Percentiles rank a stretch among this genome's conserved stretches.
Evolutionary conservation across 2,329 filamentous ascomycete genomes (phyloP).

Genomic region (Aspergillus jensenii): DNA sequence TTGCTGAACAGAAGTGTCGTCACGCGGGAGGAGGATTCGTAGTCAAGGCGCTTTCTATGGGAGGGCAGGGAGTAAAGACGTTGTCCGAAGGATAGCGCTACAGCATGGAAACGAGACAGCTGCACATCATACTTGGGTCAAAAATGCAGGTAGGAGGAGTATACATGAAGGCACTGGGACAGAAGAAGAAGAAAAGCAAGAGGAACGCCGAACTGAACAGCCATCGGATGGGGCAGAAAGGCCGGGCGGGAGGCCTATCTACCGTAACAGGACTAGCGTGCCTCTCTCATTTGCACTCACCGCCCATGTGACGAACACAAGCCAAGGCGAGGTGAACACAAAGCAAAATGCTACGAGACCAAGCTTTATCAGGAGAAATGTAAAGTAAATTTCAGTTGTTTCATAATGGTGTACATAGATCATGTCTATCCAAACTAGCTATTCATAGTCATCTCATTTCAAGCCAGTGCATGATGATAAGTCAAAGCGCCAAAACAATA

Average conservation of each 20-base stretch:
- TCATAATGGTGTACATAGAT: constrained; percentile 7
- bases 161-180: constrained; percentile 1
- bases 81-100: not conserved
- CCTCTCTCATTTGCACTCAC: not conserved
- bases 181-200: constrained; percentile 1
- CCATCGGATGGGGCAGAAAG: constrained; percentile 6
- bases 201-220: not conserved
- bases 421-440: constrained; percentile 4
- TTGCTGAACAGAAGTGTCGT: constrained; percentile 8
- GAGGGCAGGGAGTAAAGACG: constrained; percentile 1
- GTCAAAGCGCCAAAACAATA: constrained; percentile 1
- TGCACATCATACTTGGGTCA: constrained; percentile 1
- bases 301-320: constrained; percentile 4
- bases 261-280: not conserved
- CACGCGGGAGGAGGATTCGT: constrained; percentile 3
- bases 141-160: not conserved
- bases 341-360: no score
- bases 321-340: no score
- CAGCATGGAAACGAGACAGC: constrained; percentile 1
- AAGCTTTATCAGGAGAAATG: not conserved
- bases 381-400: not conserved
- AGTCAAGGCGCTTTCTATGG: constrained; percentile 6
- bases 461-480: not conserved
- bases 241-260: not conserved
- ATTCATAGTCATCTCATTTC: constrained; percentile 1